Conservation (phyloP, 2,329 filamentous ascomycete species). For the Trichoderma brevicompactum region DNA sequence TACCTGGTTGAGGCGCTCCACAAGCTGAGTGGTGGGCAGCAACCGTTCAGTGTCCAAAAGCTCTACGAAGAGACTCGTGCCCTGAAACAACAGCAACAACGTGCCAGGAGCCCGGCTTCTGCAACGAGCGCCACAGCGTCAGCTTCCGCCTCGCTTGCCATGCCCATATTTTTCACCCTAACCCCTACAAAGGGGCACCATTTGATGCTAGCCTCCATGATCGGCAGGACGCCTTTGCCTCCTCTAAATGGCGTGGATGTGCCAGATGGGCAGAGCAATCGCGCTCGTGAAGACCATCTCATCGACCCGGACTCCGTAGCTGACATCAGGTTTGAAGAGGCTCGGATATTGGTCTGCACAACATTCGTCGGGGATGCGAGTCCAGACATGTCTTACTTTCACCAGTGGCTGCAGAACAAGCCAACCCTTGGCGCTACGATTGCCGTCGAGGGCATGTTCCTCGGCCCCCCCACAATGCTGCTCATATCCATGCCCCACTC, state of each 20-base stretch:
- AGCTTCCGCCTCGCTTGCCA: constrained; percentile 39
- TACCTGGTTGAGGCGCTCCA: constrained; percentile 59
- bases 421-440: constrained; percentile 62
- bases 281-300: constrained; percentile 44
- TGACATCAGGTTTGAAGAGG: constrained; percentile 65
- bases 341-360: constrained; percentile 67
- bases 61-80: constrained; percentile 61
- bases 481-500: constrained; percentile 68
- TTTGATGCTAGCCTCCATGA: constrained; percentile 57
- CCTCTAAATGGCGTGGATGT: constrained; percentile 38
- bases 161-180: constrained; percentile 60
- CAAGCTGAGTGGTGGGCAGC: constrained; percentile 53
- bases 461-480: constrained; percentile 68
- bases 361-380: constrained; percentile 69
- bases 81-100: constrained; percentile 47
- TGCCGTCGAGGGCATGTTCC: constrained; percentile 68
- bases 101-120: constrained; percentile 47
- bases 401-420: constrained; percentile 66
- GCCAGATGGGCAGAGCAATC: constrained; percentile 33
- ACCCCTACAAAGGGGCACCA: constrained; percentile 58
- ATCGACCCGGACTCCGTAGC: constrained; percentile 55
- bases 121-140: constrained; percentile 48
- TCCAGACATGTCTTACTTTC: constrained; percentile 67
- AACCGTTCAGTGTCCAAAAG: constrained; percentile 60
- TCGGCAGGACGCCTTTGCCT: constrained; percentile 39